Evolutionary conservation across 805 yeast genomes (phyloP).

Genomic region (Yamadazyma nakazawae): DNA sequence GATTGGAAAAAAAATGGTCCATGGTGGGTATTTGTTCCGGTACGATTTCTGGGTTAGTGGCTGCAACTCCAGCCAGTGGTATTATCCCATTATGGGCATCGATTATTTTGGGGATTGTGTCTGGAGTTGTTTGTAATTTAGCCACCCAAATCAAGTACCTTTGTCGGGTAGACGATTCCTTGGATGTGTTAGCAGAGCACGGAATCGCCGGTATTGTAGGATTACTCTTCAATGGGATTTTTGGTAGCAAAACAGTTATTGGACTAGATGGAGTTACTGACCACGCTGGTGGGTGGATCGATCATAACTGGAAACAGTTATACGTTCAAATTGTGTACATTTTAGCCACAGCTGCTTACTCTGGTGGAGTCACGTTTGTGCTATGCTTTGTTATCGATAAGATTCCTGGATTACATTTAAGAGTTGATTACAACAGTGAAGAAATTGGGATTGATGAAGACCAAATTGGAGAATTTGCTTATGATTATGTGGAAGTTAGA

Average conservation of each 20-base stretch:
- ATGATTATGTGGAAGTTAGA: slow-evolving; percentile 95
- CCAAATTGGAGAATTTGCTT: slow-evolving; percentile 98
- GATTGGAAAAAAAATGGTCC: slow-evolving; percentile 87
- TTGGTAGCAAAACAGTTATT: slow-evolving; percentile 82
- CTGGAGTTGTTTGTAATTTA: slow-evolving; percentile 86
- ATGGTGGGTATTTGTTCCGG: slow-evolving; percentile 96
- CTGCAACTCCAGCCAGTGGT: slow-evolving; percentile 95
- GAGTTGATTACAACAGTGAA: slow-evolving; percentile 84
- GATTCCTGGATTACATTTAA: slow-evolving; percentile 77
- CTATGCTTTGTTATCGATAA: slow-evolving; percentile 70
- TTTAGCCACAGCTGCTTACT: slow-evolving; percentile 70
- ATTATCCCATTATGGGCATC: slow-evolving; percentile 90
- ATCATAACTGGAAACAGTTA: slow-evolving; percentile 86
- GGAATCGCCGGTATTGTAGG: slow-evolving; percentile 95
- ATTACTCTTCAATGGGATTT: slow-evolving; percentile 79
- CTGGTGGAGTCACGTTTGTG: slow-evolving; percentile 70
- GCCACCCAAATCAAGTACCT: slow-evolving; percentile 83
- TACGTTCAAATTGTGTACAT: slow-evolving; percentile 86
- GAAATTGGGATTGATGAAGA: slow-evolving; percentile 91
- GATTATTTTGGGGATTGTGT: slow-evolving; percentile 72
- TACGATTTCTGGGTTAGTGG: slow-evolving; percentile 90
- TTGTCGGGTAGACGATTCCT: slow-evolving; percentile 81
- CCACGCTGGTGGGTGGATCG: slow-evolving; percentile 89
- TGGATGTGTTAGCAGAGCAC: slow-evolving; percentile 98
- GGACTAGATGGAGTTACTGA: slow-evolving; percentile 86